Evolutionary conservation across 768 basidiomycete species (phyloP).

Genomic region (Xanthoconium purpureum): DNA sequence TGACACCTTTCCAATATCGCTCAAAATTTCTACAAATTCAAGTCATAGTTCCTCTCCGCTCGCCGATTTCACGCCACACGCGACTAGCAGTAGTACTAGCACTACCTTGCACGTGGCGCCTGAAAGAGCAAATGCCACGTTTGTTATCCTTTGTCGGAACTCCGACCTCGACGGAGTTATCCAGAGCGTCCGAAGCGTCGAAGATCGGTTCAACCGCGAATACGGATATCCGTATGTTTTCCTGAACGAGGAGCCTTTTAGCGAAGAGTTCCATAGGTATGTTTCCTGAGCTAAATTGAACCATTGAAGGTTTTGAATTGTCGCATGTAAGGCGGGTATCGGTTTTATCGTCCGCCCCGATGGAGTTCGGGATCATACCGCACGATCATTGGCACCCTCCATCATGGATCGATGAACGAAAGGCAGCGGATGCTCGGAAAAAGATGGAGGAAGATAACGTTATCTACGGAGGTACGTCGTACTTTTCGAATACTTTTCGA

Average conservation of each 20-base stretch:
- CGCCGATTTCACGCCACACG: neutral
- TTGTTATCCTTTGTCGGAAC: slow-evolving; percentile 56
- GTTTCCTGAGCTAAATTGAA: neutral
- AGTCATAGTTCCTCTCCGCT: neutral
- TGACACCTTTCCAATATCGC: neutral
- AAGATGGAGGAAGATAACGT: slow-evolving; percentile 48
- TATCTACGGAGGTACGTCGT: slow-evolving; percentile 47
- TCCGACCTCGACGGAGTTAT: slow-evolving; percentile 44
- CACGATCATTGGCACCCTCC: slow-evolving; percentile 68
- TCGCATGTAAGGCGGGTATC: slow-evolving; percentile 28
- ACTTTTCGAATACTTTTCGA: neutral
- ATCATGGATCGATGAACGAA: slow-evolving; percentile 66
- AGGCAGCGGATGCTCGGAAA: slow-evolving; percentile 48
- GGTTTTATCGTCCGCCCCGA: slow-evolving; percentile 42
- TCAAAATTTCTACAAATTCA: neutral
- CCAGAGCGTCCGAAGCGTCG: slow-evolving; percentile 50
- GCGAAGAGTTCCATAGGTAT: slow-evolving; percentile 48
- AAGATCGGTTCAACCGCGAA: slow-evolving; percentile 57
- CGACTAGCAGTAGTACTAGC: neutral
- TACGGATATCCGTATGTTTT: slow-evolving; percentile 63
- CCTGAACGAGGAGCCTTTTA: slow-evolving; percentile 60
- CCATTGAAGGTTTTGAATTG: slow-evolving; percentile 13
- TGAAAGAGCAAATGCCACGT: slow-evolving; percentile 51
- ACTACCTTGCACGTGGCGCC: neutral
- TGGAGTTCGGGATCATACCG: slow-evolving; percentile 59